Conservation (phyloP, 345 rosid genomes). For the Lepidium sativum region DNA sequence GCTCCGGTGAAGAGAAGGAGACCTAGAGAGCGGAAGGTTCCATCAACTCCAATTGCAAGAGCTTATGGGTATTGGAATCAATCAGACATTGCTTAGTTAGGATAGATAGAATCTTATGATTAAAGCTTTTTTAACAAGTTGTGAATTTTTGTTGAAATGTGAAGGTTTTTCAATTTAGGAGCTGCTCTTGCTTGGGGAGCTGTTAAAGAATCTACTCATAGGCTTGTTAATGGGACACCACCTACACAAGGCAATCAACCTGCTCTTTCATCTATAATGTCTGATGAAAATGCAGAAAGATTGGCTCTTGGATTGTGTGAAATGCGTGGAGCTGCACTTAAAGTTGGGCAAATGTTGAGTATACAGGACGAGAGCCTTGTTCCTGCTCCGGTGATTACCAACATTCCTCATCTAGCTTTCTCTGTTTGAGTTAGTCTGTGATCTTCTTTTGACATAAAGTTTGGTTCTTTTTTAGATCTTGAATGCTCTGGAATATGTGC, state of each 20-base stretch:
- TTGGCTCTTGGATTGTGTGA: constrained; percentile 83
- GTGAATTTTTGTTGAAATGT: constrained; percentile 24
- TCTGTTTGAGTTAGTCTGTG: neutral
- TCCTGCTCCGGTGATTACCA: constrained; percentile 76
- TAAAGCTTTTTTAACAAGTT: neutral
- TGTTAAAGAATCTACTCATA: constrained; percentile 77
- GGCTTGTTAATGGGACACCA: constrained; percentile 68
- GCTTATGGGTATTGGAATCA: constrained; percentile 55
- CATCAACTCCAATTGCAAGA: constrained; percentile 83
- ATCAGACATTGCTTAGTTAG: neutral
- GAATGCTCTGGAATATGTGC: constrained; percentile 92
- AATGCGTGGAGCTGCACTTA: constrained; percentile 99
- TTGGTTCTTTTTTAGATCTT: constrained; percentile 49
- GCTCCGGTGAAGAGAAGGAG: constrained; percentile 50
- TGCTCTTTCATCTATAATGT: constrained; percentile 60
- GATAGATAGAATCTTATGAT: neutral
- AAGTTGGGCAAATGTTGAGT: constrained; percentile 94
- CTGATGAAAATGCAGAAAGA: constrained; percentile 88
- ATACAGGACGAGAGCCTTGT: constrained; percentile 96
- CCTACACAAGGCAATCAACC: constrained; percentile 45
- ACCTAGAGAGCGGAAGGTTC: constrained; percentile 86
- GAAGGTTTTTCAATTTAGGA: constrained; percentile 97
- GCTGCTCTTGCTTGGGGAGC: constrained; percentile 99
- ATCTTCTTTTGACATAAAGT: constrained; percentile 13
- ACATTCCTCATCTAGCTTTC: neutral